A percentile compares a stretch with the other conserved stretches of the same genome.
Conservation (phyloP, 2,329 filamentous ascomycete genomes). For the Gliomastix tumulicola region DNA sequence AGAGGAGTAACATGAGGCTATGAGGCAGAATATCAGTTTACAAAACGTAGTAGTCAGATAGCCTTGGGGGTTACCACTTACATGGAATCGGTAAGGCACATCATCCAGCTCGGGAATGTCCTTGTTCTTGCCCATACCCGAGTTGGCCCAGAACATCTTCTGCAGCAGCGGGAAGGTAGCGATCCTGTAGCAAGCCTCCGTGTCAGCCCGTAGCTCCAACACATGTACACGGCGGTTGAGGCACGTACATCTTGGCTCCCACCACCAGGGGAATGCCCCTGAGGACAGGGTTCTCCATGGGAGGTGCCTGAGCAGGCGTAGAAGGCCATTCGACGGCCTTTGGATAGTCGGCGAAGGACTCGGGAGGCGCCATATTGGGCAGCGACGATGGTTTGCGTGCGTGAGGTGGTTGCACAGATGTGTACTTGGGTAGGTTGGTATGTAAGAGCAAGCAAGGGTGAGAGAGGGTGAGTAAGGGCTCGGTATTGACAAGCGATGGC, state of each 20-base stretch:
- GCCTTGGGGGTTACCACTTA: too few species aligned
- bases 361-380: constrained; percentile 14
- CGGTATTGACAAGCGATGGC: too few species aligned
- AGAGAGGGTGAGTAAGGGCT: too few species aligned
- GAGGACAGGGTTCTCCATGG: constrained; percentile 61
- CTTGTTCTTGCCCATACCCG: constrained; percentile 43
- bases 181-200: constrained; percentile 3
- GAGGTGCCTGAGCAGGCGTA: constrained; percentile 21
- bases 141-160: constrained; percentile 63
- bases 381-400: too few species aligned
- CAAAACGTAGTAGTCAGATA: too few species aligned
- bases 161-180: constrained; percentile 35
- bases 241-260: constrained; percentile 52
- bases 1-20: constrained; percentile 53
- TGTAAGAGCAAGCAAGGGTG: too few species aligned
- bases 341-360: constrained; percentile 36
- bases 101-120: constrained; percentile 39
- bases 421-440: too few species aligned
- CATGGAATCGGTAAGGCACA: constrained; percentile 37
- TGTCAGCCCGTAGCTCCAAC: background rate
- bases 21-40: too few species aligned
- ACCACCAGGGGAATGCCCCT: constrained; percentile 57
- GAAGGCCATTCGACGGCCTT: constrained; percentile 23
- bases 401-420: too few species aligned
- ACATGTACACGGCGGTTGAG: background rate